Conservation (phyloP, 805 yeast species). For the Candida taoyuanica region DNA sequence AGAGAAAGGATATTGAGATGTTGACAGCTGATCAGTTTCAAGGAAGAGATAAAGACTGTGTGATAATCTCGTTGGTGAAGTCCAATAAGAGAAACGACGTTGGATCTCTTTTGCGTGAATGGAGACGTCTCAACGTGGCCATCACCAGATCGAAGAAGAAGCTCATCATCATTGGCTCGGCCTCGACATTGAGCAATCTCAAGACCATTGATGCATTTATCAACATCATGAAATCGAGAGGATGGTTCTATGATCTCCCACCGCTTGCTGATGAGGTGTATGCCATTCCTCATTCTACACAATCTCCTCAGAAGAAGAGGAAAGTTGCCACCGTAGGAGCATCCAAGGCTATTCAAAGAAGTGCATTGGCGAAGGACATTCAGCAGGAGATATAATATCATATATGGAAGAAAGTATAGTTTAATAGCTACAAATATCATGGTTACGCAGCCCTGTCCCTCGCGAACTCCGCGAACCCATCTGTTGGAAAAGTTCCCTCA, state of each 20-base stretch:
- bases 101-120: constrained; percentile 78
- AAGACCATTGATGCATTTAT: constrained; percentile 57
- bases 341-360: constrained; percentile 16
- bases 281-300: constrained; percentile 1
- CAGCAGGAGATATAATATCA: constrained; percentile 16
- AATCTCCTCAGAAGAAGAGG: neutral
- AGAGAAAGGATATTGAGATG: constrained; percentile 53
- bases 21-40: constrained; percentile 95
- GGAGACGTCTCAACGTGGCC: constrained; percentile 93
- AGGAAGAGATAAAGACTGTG: constrained; percentile 92
- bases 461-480: too few relatives aligned
- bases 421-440: too few relatives aligned
- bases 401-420: too few relatives aligned
- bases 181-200: constrained; percentile 49
- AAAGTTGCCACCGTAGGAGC: constrained; percentile 3
- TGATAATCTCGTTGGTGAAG: constrained; percentile 84
- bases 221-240: constrained; percentile 45
- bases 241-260: constrained; percentile 65
- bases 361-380: constrained; percentile 18
- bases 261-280: constrained; percentile 20
- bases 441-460: too few relatives aligned
- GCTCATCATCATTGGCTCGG: constrained; percentile 79
- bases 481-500: neutral
- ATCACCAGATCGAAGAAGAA: constrained; percentile 87
- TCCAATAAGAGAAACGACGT: constrained; percentile 61